Evolutionary conservation across 2,329 filamentous ascomycete genomes (phyloP).

Genomic region (Trichoderma asperellum): DNA sequence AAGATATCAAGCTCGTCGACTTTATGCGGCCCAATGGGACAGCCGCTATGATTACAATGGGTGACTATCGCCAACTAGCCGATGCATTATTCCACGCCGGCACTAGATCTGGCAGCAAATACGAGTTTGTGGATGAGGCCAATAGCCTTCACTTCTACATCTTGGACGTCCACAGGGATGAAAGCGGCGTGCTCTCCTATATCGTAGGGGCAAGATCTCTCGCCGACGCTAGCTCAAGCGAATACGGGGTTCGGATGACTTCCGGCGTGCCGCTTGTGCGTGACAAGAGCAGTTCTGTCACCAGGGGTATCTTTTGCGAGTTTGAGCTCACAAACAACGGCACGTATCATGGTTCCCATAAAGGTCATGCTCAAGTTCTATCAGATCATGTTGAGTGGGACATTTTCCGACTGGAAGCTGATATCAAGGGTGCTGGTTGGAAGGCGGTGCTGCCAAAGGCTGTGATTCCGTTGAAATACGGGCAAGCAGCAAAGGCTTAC

Average conservation of each 20-base stretch:
- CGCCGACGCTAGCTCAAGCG: slow-evolving; percentile 36
- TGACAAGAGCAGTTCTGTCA: slow-evolving; percentile 36
- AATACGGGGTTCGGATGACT: slow-evolving; percentile 44
- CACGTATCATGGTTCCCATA: slow-evolving; percentile 35
- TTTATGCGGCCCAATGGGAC: slow-evolving; percentile 55
- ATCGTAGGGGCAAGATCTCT: slow-evolving; percentile 52
- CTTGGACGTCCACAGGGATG: slow-evolving; percentile 48
- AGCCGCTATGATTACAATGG: slow-evolving; percentile 51
- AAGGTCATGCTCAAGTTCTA: slow-evolving; percentile 41
- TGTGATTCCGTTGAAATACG: slow-evolving; percentile 48
- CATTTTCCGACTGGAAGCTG: slow-evolving; percentile 52
- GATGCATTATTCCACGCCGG: slow-evolving; percentile 60
- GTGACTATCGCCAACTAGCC: slow-evolving; percentile 57
- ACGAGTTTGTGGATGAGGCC: slow-evolving; percentile 51
- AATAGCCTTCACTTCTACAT: slow-evolving; percentile 58
- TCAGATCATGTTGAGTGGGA: slow-evolving; percentile 48
- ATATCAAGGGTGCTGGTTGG: slow-evolving; percentile 52
- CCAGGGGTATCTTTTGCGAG: slow-evolving; percentile 47
- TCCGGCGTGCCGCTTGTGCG: slow-evolving; percentile 40
- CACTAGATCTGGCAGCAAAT: slow-evolving; percentile 54
- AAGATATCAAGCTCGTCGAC: slow-evolving; percentile 55
- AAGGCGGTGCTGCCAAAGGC: slow-evolving; percentile 48
- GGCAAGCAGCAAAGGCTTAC: slow-evolving; percentile 43
- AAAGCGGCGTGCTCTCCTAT: slow-evolving; percentile 51
- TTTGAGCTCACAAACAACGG: slow-evolving; percentile 55